Percentiles rank a stretch among this genome's conserved stretches.
Evolutionary conservation across 1,284 basidiomycete genomes (phyloP).

Genomic region (Ganoderma resinaceum): DNA sequence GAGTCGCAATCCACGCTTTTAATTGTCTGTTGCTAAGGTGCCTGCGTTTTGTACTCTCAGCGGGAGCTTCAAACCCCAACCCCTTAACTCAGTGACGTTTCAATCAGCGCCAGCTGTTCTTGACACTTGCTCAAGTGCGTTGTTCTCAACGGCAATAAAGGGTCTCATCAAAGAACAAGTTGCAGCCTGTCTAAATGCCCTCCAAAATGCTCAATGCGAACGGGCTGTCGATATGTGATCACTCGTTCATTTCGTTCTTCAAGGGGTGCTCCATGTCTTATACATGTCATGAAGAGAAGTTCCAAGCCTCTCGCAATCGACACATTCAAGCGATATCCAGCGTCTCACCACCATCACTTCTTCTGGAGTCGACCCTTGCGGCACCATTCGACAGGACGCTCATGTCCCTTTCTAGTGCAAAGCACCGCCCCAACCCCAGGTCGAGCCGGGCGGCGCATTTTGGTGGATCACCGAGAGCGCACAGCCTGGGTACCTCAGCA

Average conservation of each 20-base stretch:
- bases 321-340: background rate
- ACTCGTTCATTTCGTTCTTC: too few relatives aligned
- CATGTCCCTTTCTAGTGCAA: background rate
- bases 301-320: background rate
- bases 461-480: background rate
- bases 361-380: background rate
- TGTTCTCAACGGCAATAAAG: background rate
- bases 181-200: background rate
- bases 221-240: too few relatives aligned
- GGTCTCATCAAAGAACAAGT: too few relatives aligned
- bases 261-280: background rate
- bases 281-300: background rate
- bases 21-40: slow-evolving; percentile 13
- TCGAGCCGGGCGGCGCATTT: background rate
- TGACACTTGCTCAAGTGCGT: background rate
- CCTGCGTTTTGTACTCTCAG: background rate
- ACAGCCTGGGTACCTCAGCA: background rate
- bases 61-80: background rate
- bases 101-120: background rate
- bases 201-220: background rate
- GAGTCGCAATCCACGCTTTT: background rate
- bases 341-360: background rate
- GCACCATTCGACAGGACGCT: background rate
- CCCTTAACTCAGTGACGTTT: background rate
- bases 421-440: background rate